These are phyloP conservation scores for Forsythia viridissima DNA, from an alignment of 257 asterid genomes.

Conservation along the genomic window DNA sequence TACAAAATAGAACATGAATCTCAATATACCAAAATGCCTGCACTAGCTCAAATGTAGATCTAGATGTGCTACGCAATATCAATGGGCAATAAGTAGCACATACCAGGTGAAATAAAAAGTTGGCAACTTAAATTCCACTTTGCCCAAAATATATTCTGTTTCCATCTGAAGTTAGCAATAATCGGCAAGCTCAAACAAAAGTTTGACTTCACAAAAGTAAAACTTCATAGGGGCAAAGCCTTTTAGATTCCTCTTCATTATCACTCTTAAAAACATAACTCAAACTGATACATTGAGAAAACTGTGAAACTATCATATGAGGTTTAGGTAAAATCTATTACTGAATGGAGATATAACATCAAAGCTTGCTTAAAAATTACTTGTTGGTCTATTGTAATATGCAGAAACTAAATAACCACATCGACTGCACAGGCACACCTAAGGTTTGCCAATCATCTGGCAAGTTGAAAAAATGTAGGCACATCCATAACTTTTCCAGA, in stretches of 20 bases:
- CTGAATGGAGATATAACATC: not conserved
- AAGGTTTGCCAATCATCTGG: conserved; percentile 12
- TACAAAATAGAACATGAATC: conserved; percentile 8
- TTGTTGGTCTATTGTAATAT: not conserved
- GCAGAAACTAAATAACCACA: too few relatives aligned
- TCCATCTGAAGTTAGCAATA: conserved; percentile 14
- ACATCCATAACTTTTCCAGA: not conserved
- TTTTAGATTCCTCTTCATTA: not conserved
- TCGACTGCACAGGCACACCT: conserved; percentile 3
- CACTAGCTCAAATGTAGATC: conserved; percentile 20
- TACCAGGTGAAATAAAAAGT: not conserved
- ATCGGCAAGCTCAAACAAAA: not conserved
- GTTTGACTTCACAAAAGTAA: conserved; percentile 12
- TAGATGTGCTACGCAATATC: conserved; percentile 1
- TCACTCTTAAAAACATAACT: conserved; percentile 12
- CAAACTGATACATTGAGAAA: too few relatives aligned
- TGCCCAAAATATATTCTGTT: not conserved
- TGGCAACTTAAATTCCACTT: conserved; percentile 10
- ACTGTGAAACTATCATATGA: not conserved
- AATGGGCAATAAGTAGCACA: conserved; percentile 5
- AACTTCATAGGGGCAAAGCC: conserved; percentile 7
- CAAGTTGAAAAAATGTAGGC: conserved; percentile 4
- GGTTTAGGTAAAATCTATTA: not conserved
- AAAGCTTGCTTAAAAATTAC: conserved; percentile 4
- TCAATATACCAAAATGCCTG: conserved; percentile 14